These are phyloP conservation scores for Metschnikowia koreensis DNA, from an alignment of 805 yeast species.

Conservation along the genomic window DNA sequence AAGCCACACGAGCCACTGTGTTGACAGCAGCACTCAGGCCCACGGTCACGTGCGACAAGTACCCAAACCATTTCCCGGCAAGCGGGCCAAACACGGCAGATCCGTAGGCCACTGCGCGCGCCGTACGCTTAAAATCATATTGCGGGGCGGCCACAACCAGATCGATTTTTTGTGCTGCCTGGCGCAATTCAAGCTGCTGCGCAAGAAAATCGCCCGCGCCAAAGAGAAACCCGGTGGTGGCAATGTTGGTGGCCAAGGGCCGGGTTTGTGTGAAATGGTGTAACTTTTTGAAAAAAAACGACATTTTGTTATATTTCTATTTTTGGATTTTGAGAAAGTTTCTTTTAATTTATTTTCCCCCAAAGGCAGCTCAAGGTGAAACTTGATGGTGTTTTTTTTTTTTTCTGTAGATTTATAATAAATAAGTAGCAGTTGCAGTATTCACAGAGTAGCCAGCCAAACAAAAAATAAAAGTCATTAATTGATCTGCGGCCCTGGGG, in stretches of 20 bases:
- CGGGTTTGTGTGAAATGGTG: conserved; percentile 28
- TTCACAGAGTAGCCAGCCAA: too few relatives aligned
- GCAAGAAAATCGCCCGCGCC: conserved; percentile 78
- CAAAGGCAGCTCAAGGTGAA: too few relatives aligned
- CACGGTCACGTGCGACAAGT: conserved; percentile 43
- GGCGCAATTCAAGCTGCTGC: conserved; percentile 48
- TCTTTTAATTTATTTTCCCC: too few relatives aligned
- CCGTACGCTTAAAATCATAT: conserved; percentile 56
- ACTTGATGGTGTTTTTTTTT: too few relatives aligned
- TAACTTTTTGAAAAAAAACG: conserved; percentile 18
- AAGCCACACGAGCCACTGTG: conserved; percentile 47
- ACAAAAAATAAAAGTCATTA: too few relatives aligned
- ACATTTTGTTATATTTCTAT: neutral
- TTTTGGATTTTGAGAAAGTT: neutral
- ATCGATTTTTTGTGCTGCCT: neutral
- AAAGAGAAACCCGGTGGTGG: conserved; percentile 55
- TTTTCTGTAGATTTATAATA: too few relatives aligned
- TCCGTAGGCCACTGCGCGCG: conserved; percentile 69
- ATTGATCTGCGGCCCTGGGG: neutral
- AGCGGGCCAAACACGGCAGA: conserved; percentile 72
- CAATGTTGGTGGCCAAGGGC: conserved; percentile 46
- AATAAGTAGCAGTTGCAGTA: too few relatives aligned
- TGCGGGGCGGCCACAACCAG: neutral
- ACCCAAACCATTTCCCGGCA: conserved; percentile 67
- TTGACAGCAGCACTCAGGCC: conserved; percentile 27